phyloP scores from a whole-genome alignment of 176 grass and related monocot species.

The Raddia distichophylla region DNA sequence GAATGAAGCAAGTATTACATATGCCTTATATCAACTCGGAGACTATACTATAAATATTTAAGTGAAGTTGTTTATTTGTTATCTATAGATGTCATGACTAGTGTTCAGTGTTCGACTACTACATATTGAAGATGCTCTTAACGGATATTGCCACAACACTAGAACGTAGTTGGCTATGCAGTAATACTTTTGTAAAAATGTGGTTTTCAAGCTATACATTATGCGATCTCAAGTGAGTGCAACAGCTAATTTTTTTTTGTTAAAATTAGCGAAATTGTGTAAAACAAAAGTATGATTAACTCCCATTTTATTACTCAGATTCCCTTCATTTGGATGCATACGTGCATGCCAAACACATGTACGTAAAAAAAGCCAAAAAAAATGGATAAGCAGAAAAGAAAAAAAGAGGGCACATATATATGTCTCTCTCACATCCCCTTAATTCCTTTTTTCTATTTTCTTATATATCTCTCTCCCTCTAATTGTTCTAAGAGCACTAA shows the following conservation, averaged over 20 bases:
- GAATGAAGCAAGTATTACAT: too few relatives aligned
- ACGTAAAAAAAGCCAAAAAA: neutral
- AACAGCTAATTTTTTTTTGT: neutral
- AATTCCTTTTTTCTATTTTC: constrained; percentile 23
- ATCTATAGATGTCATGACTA: too few relatives aligned
- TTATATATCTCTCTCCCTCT: neutral
- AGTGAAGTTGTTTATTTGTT: too few relatives aligned
- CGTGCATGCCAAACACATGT: neutral
- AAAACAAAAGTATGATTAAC: neutral
- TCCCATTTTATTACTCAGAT: constrained; percentile 5
- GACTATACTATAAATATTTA: too few relatives aligned
- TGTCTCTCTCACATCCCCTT: constrained; percentile 29
- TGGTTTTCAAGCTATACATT: neutral
- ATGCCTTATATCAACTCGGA: too few relatives aligned
- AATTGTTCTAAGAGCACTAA: neutral
- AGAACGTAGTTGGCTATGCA: neutral
- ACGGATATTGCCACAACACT: too few relatives aligned
- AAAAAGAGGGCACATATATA: neutral
- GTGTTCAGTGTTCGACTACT: too few relatives aligned
- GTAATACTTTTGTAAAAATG: neutral
- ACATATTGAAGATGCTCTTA: too few relatives aligned
- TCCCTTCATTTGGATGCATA: neutral
- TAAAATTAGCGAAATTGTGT: neutral
- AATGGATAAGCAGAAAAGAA: neutral
- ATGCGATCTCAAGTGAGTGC: neutral